Base-by-base conservation (phyloP, 2,329 filamentous ascomycete species). In the Macrophomina phaseolina region DNA sequence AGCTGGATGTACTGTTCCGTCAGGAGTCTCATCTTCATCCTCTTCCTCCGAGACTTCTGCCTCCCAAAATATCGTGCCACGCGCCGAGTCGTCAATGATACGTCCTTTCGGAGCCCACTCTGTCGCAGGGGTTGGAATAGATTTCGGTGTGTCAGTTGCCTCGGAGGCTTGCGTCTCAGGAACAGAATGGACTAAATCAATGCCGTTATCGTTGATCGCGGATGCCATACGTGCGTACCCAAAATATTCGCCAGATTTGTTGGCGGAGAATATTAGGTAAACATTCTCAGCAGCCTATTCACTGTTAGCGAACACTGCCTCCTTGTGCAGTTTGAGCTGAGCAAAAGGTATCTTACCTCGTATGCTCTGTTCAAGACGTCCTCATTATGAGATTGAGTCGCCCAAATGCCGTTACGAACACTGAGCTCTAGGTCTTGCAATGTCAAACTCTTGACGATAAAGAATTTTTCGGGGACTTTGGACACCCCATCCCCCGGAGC, bases 31-130 rank as follows among this genome's bases (percentile, higher is more conserved):
- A 4, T 83, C 83, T n/a, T 85, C 85, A 8, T 80, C 83, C 52
- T 81, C 81, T 30, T 78, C 76, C 23, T 89, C 88, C 0, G 87
- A 86, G 38, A 83, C 79, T 60, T 94, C 90, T 6, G 90, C 90
- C 77, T 98, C 94, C 94, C 94, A 98, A 74, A 98, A 98, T 48
- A 97, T 97, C 0, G 94, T 97, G 0, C 94, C 94, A n/a, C 94
- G 87, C 0, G 92, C 91, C 4, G 92, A 94, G 76, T 98, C 94
- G 73, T 97, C 93, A 55, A 97, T 94, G 67, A 98, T 96, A 65
- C 89, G 89, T 30, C 94, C 94, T 73, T 87, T 90, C 0, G 94
- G 94, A 2, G 91, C 90, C 62, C 85, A 90, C 56, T 91, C 89
- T 0, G 91, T 96, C 18, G 92, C 89, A 67, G 90, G 87, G 28